Evolutionary conservation across 768 basidiomycete species (phyloP), one percentile per base, ranked within the genome.

Genomic region (Clavulina sp.): DNA sequence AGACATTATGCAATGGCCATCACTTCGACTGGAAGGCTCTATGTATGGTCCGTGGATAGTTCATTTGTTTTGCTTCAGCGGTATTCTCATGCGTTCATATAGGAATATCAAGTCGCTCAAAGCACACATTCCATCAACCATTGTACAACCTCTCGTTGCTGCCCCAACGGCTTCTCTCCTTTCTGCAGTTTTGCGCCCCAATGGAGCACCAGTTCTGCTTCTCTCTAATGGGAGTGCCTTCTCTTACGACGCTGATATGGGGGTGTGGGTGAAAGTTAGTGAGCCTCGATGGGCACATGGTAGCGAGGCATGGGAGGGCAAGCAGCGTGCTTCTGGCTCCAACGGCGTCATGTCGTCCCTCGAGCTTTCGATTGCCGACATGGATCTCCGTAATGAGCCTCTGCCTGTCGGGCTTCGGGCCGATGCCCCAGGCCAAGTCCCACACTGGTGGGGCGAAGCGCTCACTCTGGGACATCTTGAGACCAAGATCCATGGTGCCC

Each of bases 381-480:
- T 48, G 30, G 21, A 13, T 9, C 19, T 38, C 21, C 16, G 23
- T 26, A 21, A 40, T 19, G 43, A 7, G 7, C 7, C 28, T 41
- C 4, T 19, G 18, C 9, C 21, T 16, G 7, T n/a, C n/a, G n/a
- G n/a, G n/a, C n/a, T n/a, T n/a, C n/a, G n/a, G n/a, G 28, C 16
- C 26, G 28, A 23, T 28, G 32, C 41, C 23, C 54, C 57, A 5
- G 57, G 55, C 5, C 29, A 57, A 23, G 50, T 23, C 21, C 82
- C 85, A 28, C 63, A 70, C 56, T 92, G 84, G 83, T 93, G 87
- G 86, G 73, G 64, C 52, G 69, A 78, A 3, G 87, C 91, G 19
- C 63, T 91, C 60, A 84, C 85, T 13, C 72, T 99, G 21, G 85
- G 85, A 4, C 88, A 95, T 65, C 69, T 95, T 53, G 95, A 99